Percentiles rank a stretch among this genome's conserved stretches.
Conservation (phyloP, 1,284 basidiomycete genomes). For the Cryptococcus depauperatus region DNA sequence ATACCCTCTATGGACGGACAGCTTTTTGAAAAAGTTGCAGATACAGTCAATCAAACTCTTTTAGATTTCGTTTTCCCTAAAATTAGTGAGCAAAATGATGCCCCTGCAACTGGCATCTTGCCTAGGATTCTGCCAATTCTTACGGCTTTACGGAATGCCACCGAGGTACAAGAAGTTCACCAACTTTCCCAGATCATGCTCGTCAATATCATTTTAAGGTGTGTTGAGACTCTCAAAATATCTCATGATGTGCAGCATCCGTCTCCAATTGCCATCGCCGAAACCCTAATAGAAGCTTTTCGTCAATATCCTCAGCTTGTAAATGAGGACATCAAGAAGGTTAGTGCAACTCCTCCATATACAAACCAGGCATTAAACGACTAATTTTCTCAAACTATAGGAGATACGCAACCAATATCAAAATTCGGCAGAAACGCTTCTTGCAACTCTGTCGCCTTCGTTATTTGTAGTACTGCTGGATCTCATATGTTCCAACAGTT, state of each 20-base stretch:
- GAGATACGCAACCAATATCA: constrained; percentile 1
- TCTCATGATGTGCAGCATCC: no score
- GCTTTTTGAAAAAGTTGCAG: constrained; percentile 66
- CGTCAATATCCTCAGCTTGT: constrained; percentile 7
- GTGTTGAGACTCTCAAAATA: no score
- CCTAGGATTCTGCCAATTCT: constrained; percentile 14
- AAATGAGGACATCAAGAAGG: not conserved
- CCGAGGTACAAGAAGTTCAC: not conserved
- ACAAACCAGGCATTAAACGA: not conserved
- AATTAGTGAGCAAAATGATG: not conserved
- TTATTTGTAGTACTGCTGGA: constrained; percentile 14
- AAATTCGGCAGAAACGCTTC: constrained; percentile 1
- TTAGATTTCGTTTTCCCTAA: constrained; percentile 44
- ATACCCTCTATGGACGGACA: constrained; percentile 51
- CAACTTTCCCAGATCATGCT: no score
- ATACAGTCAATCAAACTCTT: constrained; percentile 55
- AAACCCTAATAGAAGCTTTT: constrained; percentile 17
- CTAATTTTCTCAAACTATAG: constrained; percentile 1
- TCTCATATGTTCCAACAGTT: constrained; percentile 6
- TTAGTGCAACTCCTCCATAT: constrained; percentile 1
- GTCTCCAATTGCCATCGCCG: constrained; percentile 2
- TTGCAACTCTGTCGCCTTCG: constrained; percentile 10
- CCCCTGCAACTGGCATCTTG: constrained; percentile 1
- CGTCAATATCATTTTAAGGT: no score
- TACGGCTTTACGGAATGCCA: constrained; percentile 8